phyloP scores from a whole-genome alignment of 768 basidiomycete genomes.

The Russula abietina region DNA sequence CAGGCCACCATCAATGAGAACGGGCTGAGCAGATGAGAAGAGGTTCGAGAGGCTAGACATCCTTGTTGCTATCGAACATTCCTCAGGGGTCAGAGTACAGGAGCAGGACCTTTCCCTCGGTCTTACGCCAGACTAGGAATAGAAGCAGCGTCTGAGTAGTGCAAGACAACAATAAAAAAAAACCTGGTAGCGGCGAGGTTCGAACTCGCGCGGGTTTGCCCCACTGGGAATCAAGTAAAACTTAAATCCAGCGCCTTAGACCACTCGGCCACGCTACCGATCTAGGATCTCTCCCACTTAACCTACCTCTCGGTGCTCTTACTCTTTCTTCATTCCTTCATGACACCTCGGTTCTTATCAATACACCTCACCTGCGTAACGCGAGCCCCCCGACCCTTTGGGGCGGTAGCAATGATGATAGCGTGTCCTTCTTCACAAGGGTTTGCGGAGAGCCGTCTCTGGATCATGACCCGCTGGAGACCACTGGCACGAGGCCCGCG shows the following conservation, averaged over 20 bases:
- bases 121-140: background rate
- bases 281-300: background rate
- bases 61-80: background rate
- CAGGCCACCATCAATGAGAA: conserved; percentile 23
- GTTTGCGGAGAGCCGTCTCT: too few relatives aligned
- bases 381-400: too few relatives aligned
- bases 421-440: too few relatives aligned
- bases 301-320: too few relatives aligned
- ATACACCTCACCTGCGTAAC: too few relatives aligned
- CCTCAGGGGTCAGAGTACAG: background rate
- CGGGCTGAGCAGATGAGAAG: background rate
- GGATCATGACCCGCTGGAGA: too few relatives aligned
- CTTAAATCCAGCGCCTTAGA: conserved; percentile 93
- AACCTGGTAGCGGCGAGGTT: conserved; percentile 73
- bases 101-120: background rate
- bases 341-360: too few relatives aligned
- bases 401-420: too few relatives aligned
- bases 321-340: too few relatives aligned
- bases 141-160: background rate
- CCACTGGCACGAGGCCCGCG: too few relatives aligned
- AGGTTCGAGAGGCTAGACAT: conserved; percentile 11
- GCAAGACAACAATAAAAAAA: conserved; percentile 20
- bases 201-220: conserved; percentile 84
- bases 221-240: conserved; percentile 67
- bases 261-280: conserved; percentile 78